These are phyloP conservation scores for Malania oleifera DNA, from an alignment of 164 flowering plant species.

Conservation along the genomic window DNA sequence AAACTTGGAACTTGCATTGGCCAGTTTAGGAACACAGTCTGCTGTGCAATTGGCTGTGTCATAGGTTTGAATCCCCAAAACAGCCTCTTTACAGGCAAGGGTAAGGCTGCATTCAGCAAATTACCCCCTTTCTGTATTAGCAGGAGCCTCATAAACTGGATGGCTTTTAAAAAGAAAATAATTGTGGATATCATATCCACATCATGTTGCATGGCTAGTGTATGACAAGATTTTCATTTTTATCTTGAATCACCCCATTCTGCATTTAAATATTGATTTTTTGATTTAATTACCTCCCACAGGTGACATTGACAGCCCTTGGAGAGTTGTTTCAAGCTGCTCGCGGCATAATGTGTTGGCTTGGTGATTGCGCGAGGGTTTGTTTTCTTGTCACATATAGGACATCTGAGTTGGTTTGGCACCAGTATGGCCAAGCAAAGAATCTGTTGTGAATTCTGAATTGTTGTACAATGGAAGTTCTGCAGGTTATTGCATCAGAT, in stretches of 20 bases:
- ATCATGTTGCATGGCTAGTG: no score
- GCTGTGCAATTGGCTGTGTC: no score
- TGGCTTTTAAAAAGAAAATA: no score
- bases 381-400: slow-evolving; percentile 2
- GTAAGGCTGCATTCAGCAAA: no score
- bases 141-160: no score
- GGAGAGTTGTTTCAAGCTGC: slow-evolving; percentile 91
- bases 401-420: not conserved
- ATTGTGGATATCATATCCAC: no score
- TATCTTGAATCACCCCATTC: not conserved
- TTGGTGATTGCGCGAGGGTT: slow-evolving; percentile 95
- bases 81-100: no score
- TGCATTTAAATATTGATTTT: not conserved
- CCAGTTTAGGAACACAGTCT: no score
- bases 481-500: slow-evolving; percentile 79
- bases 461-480: slow-evolving; percentile 6
- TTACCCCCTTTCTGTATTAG: no score
- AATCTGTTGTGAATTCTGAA: not conserved
- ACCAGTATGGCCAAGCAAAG: not conserved
- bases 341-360: slow-evolving; percentile 88
- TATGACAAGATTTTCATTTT: not conserved
- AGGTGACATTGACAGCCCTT: slow-evolving; percentile 89
- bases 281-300: not conserved
- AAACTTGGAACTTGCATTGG: no score
- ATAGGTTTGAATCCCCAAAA: no score